Percentiles rank a stretch among this genome's conserved stretches.
phyloP scores from a whole-genome alignment of 1,139 yeast genomes.

The Taphrina wiesneri region DNA sequence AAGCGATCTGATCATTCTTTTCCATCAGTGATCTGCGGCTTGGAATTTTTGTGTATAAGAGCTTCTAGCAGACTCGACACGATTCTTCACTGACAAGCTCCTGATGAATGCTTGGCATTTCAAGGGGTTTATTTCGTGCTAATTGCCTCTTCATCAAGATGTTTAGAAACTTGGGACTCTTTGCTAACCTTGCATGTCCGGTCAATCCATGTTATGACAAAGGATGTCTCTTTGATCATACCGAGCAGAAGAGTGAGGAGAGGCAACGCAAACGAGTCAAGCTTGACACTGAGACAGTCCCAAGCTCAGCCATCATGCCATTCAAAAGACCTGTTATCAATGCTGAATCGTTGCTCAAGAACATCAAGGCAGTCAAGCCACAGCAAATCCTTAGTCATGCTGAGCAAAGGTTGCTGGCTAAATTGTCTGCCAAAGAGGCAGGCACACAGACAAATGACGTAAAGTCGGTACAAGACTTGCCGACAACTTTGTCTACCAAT shows the following conservation, averaged over 20 bases:
- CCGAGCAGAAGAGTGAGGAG: background rate
- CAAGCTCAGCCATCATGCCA: background rate
- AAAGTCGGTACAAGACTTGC: background rate
- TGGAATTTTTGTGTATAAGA: too few species aligned
- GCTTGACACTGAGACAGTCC: background rate
- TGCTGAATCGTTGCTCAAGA: background rate
- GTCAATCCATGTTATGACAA: background rate
- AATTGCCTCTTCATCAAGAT: background rate
- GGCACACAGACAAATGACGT: background rate
- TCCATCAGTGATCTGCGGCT: background rate
- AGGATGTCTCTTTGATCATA: slow-evolving; percentile 8
- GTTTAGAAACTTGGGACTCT: slow-evolving; percentile 10
- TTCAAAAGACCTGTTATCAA: background rate
- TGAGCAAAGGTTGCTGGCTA: background rate
- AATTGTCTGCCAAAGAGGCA: background rate
- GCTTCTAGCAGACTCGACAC: too few species aligned
- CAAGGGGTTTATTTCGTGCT: background rate
- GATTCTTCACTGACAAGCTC: too few species aligned
- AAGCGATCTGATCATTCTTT: background rate
- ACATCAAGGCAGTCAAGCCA: background rate
- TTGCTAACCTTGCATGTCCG: background rate
- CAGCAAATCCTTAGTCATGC: background rate
- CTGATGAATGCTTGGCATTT: background rate
- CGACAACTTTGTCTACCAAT: background rate
- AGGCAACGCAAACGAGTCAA: slow-evolving; percentile 1